Base-by-base conservation (phyloP, 768 basidiomycete species). In the Suillus brevipes region DNA sequence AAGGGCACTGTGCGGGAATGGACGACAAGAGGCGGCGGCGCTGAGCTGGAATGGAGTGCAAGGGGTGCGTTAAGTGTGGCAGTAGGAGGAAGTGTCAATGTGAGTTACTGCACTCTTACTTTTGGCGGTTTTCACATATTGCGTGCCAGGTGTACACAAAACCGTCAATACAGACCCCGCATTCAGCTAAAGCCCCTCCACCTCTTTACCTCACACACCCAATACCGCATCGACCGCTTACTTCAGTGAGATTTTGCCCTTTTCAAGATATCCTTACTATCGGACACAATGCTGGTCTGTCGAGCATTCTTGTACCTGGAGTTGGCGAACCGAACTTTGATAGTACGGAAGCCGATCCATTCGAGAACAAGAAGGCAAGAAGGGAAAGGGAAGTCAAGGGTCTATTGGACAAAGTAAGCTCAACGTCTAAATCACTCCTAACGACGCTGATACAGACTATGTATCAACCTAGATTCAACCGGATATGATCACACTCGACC, bases 251-350 rank as follows among this genome's bases (percentile, higher is more conserved):
- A n/a, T 99, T 97, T 75, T 88, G 89, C 67, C 97, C 95, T 14
- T 96, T 90, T 80, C 90, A 92, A 70, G 95, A 97, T 77, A 79
- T 92, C 36, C 84, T 97, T 25, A 89, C 88, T 0, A 80, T 96
- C 52, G 91, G 93, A 1, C 95, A 96, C 74, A 73, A 83, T 6
- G 81, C 81, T 0, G 97, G 97, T 1, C 80, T 99, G 20, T 92
- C 92, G 5, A 91, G 86, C 49, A 84, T 99, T 60, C 82, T 99
- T 62, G 89, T 99, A 0, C 97, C 97, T 0, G 97, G 97, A 34
- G 80, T 89, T 10, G 97, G 97, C 40, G 96, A 99, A 76, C 87
- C 96, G 55, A 95, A 97, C 81, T 97, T 95, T 74, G 97, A 99
- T 72, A 92, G 90, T 64, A 76, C 84, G 16, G 97, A 99, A 76